Evolutionary conservation across 75 land plant species (phyloP), one percentile per base, ranked within the genome.

Genomic region (Sequoia sempervirens): DNA sequence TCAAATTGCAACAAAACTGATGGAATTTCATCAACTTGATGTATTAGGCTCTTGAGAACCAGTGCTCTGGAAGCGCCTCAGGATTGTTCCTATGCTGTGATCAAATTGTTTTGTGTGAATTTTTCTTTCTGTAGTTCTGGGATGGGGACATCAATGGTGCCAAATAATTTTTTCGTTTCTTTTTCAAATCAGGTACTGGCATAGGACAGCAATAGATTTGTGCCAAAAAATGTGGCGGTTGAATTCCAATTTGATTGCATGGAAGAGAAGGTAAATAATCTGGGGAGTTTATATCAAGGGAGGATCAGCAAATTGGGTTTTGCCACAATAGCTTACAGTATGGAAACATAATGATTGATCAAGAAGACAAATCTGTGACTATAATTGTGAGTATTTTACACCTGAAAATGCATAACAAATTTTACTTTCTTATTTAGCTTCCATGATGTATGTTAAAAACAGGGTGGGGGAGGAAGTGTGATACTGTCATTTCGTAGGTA

Each of bases 1-100:
- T 4, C 89, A 85, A 74, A 89, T 97, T 81, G 96, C 96, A 52
- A 83, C 86, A 54, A 97, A 95, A 83, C n/a, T n/a, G n/a, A n/a
- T n/a, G n/a, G n/a, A n/a, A n/a, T n/a, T n/a, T n/a, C n/a, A n/a
- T n/a, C n/a, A n/a, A n/a, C n/a, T n/a, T n/a, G n/a, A n/a, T n/a
- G n/a, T n/a, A n/a, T n/a, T n/a, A n/a, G n/a, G n/a, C n/a, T n/a
- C n/a, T 73, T 97, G 85, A 82, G 80, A 82, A 32, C 87, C 88
- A 3, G n/a, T 34, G 80, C 70, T 97, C 6, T 97, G 99, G 99
- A 84, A 88, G 14, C 92, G 98, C 74, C 83, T 95, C 80, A 89
- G 96, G 99, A 95, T 84, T 38, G 28, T 80, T 64, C 23, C 12
- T n/a, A 64, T 2, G 18, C 64, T 28, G 9, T 38, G 14, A 68